Conservation (phyloP, 306 rosid genomes). For the Quercus wislizeni region DNA sequence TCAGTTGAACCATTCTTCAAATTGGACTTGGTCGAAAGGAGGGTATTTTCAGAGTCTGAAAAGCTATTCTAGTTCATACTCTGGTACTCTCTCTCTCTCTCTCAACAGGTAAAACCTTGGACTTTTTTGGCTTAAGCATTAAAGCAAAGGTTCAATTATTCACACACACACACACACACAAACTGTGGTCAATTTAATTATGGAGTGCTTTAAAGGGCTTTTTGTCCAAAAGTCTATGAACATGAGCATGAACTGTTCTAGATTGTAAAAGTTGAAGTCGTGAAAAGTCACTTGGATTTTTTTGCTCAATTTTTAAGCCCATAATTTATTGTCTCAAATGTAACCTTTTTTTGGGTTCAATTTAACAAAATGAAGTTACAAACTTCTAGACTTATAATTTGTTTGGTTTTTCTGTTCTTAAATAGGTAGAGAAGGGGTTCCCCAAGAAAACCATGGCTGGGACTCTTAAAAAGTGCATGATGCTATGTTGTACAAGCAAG, state of each 20-base stretch:
- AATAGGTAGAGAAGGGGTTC: slow-evolving; percentile 7
- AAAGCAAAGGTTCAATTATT: neutral
- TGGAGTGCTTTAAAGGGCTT: neutral
- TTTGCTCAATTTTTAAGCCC: no score
- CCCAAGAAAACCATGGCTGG: slow-evolving; percentile 36
- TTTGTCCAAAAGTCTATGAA: neutral
- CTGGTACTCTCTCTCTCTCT: slow-evolving; percentile 5
- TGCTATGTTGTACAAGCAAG: slow-evolving; percentile 42
- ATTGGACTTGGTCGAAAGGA: neutral
- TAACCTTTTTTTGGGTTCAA: no score
- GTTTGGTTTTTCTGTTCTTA: neutral
- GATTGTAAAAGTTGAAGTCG: no score
- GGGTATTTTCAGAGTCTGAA: neutral
- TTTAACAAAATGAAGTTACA: no score
- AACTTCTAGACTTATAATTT: neutral
- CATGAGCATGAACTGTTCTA: no score
- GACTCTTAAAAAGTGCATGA: slow-evolving; percentile 44
- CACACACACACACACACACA: neutral
- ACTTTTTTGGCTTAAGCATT: neutral
- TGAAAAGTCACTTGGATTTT: no score
- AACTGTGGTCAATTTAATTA: neutral
- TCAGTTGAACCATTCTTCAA: slow-evolving; percentile 8
- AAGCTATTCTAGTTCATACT: neutral
- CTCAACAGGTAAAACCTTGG: neutral
- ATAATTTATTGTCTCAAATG: no score